phyloP scores from a whole-genome alignment of 2,329 filamentous ascomycete species.

The Hypoxylon sp. region DNA sequence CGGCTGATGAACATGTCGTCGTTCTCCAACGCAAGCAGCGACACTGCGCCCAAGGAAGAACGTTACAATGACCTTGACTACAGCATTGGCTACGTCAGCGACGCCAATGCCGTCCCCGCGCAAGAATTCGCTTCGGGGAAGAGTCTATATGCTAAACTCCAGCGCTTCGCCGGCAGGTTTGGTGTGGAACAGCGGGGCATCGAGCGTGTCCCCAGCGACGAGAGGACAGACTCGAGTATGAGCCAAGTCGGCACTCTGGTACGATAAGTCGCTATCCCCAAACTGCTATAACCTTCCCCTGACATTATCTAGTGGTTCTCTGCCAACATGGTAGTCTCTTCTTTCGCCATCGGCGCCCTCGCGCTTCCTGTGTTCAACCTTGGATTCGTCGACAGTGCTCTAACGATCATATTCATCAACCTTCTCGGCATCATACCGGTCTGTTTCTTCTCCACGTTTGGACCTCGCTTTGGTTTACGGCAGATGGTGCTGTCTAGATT shows the following conservation, averaged over 20 bases:
- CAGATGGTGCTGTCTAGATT: conserved; percentile 87
- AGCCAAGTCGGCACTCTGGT: conserved; percentile 81
- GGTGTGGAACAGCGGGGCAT: conserved; percentile 82
- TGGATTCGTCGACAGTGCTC: conserved; percentile 79
- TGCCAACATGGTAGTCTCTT: conserved; percentile 83
- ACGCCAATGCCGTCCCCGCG: conserved; percentile 38
- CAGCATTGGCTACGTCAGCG: conserved; percentile 38
- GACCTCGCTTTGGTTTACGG: conserved; percentile 79
- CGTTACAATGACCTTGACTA: conserved; percentile 38
- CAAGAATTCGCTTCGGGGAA: conserved; percentile 32
- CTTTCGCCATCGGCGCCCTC: conserved; percentile 81
- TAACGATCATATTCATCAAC: conserved; percentile 83
- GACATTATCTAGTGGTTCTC: conserved; percentile 74
- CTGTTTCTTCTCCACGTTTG: conserved; percentile 83
- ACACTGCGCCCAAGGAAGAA: conserved; percentile 36
- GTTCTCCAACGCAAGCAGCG: conserved; percentile 28
- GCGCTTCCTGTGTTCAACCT: conserved; percentile 77
- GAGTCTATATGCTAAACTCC: conserved; percentile 59
- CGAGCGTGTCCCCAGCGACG: conserved; percentile 79
- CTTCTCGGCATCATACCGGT: conserved; percentile 79
- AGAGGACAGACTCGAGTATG: conserved; percentile 75
- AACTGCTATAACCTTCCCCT: neutral
- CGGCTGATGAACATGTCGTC: conserved; percentile 36
- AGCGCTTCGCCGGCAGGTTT: conserved; percentile 74
- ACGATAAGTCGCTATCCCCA: conserved; percentile 49